Percentiles rank a stretch among this genome's conserved stretches.
phyloP scores from a whole-genome alignment of 179 eudicot genomes.

The Heliamphora pulchella region DNA sequence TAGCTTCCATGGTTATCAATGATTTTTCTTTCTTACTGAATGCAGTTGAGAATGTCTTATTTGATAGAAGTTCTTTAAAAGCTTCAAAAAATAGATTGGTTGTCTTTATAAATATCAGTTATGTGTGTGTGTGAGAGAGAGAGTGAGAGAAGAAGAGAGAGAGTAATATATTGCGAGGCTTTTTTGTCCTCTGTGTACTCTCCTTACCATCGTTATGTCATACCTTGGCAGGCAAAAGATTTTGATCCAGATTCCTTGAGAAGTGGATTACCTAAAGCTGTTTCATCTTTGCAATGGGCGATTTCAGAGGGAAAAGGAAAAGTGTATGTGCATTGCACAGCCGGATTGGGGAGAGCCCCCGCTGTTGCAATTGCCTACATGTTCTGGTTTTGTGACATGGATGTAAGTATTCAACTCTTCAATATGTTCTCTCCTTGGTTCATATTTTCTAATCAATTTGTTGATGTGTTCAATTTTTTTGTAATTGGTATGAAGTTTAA shows the following conservation, averaged over 20 bases:
- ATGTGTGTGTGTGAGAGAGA: too few species aligned
- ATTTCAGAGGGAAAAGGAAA: slow-evolving; percentile 79
- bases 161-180: not conserved
- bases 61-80: not conserved
- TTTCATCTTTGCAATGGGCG: slow-evolving; percentile 78
- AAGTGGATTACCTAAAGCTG: slow-evolving; percentile 68
- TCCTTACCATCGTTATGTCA: slow-evolving; percentile 6
- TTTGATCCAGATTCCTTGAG: slow-evolving; percentile 89
- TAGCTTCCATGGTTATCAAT: not conserved
- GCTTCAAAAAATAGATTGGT: not conserved
- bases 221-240: slow-evolving; percentile 59
- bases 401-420: slow-evolving; percentile 43
- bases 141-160: too few species aligned
- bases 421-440: not conserved
- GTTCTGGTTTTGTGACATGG: slow-evolving; percentile 85
- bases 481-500: not conserved
- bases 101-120: not conserved
- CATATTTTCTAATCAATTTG: too few species aligned
- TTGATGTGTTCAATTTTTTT: not conserved
- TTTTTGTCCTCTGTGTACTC: not conserved
- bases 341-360: slow-evolving; percentile 94
- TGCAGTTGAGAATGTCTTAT: not conserved
- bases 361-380: slow-evolving; percentile 85
- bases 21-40: not conserved
- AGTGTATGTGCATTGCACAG: slow-evolving; percentile 89